These are phyloP conservation scores for Rosa multiflora DNA, from an alignment of 306 rosid species.

Conservation along the genomic window DNA sequence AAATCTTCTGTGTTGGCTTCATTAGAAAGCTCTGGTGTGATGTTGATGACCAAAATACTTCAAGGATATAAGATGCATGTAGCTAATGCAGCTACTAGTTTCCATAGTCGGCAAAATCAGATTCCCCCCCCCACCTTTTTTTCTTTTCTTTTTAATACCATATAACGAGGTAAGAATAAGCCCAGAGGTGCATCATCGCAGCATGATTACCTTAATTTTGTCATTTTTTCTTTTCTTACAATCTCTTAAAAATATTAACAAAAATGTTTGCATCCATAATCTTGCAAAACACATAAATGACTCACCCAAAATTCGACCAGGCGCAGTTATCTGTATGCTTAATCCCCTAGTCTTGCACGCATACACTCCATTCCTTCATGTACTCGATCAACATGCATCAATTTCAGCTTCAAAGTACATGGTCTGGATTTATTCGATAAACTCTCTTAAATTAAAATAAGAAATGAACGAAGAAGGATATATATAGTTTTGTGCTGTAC, in stretches of 20 bases:
- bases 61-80: neutral
- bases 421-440: neutral
- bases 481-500: too few species aligned
- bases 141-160: too few species aligned
- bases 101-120: neutral
- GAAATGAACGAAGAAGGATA: too few species aligned
- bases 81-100: neutral
- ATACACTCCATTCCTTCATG: neutral
- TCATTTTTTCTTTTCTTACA: too few species aligned
- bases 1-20: neutral
- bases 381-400: neutral
- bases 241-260: neutral
- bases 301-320: too few species aligned
- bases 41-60: neutral
- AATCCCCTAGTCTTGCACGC: neutral
- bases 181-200: neutral
- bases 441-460: too few species aligned
- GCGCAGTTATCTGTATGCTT: too few species aligned
- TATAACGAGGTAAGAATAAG: neutral
- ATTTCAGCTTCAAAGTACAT: neutral
- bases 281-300: too few species aligned
- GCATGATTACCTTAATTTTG: neutral
- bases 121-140: neutral
- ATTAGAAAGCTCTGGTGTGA: neutral
- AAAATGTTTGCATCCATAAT: too few species aligned